These are phyloP conservation scores for Exobasidium rhododendri DNA, from an alignment of 1,284 basidiomycete genomes.

Conservation along the genomic window DNA sequence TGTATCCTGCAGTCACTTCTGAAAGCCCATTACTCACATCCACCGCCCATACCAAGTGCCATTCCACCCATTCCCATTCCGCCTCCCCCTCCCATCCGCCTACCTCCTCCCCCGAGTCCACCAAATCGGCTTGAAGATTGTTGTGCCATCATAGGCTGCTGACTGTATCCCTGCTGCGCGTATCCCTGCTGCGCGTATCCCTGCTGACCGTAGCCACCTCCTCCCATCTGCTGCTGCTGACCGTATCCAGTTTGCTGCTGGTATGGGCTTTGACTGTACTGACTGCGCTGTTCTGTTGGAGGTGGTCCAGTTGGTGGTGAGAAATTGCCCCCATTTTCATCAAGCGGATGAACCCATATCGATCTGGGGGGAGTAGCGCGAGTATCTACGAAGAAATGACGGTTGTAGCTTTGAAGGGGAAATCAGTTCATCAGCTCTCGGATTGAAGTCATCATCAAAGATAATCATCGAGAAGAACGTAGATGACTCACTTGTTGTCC, in stretches of 20 bases:
- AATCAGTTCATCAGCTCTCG: no score
- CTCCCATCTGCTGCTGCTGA: slow-evolving; percentile 12
- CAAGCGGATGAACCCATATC: slow-evolving; percentile 53
- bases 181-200: not conserved
- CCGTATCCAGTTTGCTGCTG: not conserved
- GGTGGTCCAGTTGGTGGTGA: slow-evolving; percentile 26
- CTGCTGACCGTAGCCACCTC: slow-evolving; percentile 1
- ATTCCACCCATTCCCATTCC: slow-evolving; percentile 15
- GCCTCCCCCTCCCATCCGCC: slow-evolving; percentile 17
- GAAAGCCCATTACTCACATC: slow-evolving; percentile 10
- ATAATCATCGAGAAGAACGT: no score
- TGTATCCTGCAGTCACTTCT: not conserved
- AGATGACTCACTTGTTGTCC: slow-evolving; percentile 34
- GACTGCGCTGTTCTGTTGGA: slow-evolving; percentile 24
- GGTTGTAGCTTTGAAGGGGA: slow-evolving; percentile 27
- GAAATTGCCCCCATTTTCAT: slow-evolving; percentile 26
- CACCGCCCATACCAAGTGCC: slow-evolving; percentile 38
- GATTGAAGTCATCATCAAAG: no score
- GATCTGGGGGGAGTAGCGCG: slow-evolving; percentile 47
- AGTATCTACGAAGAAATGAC: slow-evolving; percentile 51
- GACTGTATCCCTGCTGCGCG: slow-evolving; percentile 6
- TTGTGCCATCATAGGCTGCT: slow-evolving; percentile 19
- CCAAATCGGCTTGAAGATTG: slow-evolving; percentile 12
- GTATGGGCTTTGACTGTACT: slow-evolving; percentile 8
- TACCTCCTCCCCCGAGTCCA: slow-evolving; percentile 19